Base-by-base conservation (phyloP, 2,329 filamentous ascomycete species). In the Beauveria medogensis region DNA sequence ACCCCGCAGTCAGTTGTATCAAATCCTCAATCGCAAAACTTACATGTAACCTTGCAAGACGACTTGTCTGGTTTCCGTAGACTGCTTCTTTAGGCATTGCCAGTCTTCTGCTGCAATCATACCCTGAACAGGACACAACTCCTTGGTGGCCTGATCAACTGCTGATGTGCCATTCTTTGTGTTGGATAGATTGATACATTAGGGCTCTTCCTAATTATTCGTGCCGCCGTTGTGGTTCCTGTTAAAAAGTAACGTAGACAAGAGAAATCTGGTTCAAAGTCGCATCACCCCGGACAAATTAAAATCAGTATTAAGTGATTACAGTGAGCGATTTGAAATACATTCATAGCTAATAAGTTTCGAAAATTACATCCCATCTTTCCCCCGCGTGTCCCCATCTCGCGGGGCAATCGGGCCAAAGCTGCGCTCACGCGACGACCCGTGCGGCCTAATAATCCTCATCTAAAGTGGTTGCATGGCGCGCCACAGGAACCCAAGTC, bases 401-500 rank as follows among this genome's bases (percentile, higher is more conserved):
- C 30, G 30, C 12, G 30, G 30, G 30, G 54, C 10, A 10, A 34
- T 12, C 30, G 30, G 10, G 30, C 24, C 43, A 44, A 47, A 47
- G 43, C n/a, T 40, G 43, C 14, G 20, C 30, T 56, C 54, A 56
- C 54, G 54, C 54, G 54, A 56, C 30, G 54, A 34, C 30, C 30
- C 30, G 54, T 14, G 20, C 28, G n/a, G 26, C 14, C 20, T 10
- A 44, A 47, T 34, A 41, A 44, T n/a, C 24, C 22, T 56, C 24
- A 41, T 16, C n/a, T 43, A 56, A 55, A 56, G 54, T 56, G 54
- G 54, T 48, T 56, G 54, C 54, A 48, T 47, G 43, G 54, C 43
- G 53, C 53, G 54, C 54, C 54, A 34, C 54, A 56, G 43, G 7
- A 48, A 24, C 10, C 12, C 43, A 56, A 48, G 43, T 56, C 54